phyloP scores from a whole-genome alignment of 768 basidiomycete genomes.

The Termitomyces sp. region DNA sequence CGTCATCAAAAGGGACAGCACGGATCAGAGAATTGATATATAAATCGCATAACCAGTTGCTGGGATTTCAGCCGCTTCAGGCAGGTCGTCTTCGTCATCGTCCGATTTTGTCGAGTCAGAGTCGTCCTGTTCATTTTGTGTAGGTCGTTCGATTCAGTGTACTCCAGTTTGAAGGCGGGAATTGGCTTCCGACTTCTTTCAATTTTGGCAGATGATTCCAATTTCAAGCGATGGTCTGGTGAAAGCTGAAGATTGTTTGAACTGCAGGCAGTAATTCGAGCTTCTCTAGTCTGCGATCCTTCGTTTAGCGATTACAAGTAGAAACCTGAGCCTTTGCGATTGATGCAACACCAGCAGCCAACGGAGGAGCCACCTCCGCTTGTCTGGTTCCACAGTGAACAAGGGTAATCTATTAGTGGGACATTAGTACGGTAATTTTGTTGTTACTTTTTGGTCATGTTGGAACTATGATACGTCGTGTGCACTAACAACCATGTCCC shows the following conservation, averaged over 20 bases:
- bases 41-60: constrained; percentile 33
- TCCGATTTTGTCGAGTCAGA: constrained; percentile 23
- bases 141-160: constrained; percentile 34
- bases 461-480: constrained; percentile 44
- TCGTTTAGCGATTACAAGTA: constrained; percentile 2
- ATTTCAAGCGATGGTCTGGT: constrained; percentile 40
- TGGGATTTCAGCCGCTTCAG: constrained; percentile 32
- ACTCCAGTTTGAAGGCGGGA: constrained; percentile 47
- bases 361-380: no score
- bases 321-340: constrained; percentile 16
- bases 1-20: constrained; percentile 23
- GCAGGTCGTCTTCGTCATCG: constrained; percentile 42
- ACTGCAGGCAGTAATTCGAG: constrained; percentile 39
- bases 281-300: constrained; percentile 28
- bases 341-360: no score
- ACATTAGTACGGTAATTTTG: neutral
- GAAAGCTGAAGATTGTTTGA: constrained; percentile 32
- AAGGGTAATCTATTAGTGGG: neutral
- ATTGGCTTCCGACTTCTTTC: constrained; percentile 25
- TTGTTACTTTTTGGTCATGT: constrained; percentile 5
- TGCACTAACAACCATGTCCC: constrained; percentile 65
- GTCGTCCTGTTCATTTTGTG: constrained; percentile 8
- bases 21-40: constrained; percentile 41
- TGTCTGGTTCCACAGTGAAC: neutral
- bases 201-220: constrained; percentile 23